These are phyloP conservation scores for Suillus sp. DNA, from an alignment of 768 basidiomycete species.

Conservation along the genomic window DNA sequence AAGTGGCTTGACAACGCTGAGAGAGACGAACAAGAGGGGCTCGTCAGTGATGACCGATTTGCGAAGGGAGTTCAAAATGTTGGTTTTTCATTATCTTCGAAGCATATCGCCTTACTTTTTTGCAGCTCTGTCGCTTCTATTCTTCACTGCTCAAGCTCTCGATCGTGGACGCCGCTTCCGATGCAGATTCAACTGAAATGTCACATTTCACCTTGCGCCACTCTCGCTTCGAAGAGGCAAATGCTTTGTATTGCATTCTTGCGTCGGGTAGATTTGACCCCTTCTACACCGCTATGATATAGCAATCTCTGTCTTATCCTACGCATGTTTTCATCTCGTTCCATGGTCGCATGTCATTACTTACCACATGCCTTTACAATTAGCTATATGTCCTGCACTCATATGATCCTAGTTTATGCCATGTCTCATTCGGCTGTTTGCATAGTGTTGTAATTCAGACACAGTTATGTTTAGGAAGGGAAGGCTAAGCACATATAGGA, in stretches of 20 bases:
- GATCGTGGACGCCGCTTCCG: constrained; percentile 64
- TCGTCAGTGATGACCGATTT: constrained; percentile 71
- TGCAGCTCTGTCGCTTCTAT: constrained; percentile 77
- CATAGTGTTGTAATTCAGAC: neutral
- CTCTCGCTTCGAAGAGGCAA: constrained; percentile 77
- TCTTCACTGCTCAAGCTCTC: constrained; percentile 64
- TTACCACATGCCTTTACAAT: constrained; percentile 2
- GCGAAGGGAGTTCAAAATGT: constrained; percentile 75
- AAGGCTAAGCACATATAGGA: constrained; percentile 88
- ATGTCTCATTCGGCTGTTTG: neutral
- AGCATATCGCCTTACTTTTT: constrained; percentile 12
- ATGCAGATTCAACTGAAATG: constrained; percentile 77
- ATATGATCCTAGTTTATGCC: neutral
- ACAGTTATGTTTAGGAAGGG: constrained; percentile 39
- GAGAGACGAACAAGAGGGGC: constrained; percentile 65
- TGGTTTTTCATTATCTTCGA: constrained; percentile 26
- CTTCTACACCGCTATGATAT: constrained; percentile 11
- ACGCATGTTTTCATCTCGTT: constrained; percentile 14
- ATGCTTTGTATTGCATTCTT: constrained; percentile 66
- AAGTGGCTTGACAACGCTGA: constrained; percentile 73
- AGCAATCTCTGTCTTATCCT: constrained; percentile 11
- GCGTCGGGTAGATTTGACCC: constrained; percentile 42
- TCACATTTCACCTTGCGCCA: constrained; percentile 73
- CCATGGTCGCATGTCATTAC: constrained; percentile 7
- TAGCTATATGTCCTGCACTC: constrained; percentile 4